Percentiles rank a stretch among this genome's conserved stretches.
phyloP scores from a whole-genome alignment of 1,284 basidiomycete species.

The Phellopilus nigrolimitatus region DNA sequence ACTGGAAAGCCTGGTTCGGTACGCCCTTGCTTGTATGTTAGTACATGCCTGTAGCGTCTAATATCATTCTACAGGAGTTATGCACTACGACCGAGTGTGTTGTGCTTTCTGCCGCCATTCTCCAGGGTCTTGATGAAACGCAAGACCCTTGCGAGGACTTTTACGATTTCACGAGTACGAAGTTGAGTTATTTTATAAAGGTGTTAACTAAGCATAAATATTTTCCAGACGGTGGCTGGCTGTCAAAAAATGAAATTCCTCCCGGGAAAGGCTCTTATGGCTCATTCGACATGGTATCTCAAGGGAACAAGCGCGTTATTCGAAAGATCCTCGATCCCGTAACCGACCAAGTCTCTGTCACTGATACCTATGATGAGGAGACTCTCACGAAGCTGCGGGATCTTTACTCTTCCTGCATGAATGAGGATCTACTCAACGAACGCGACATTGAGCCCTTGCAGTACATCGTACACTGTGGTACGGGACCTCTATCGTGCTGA shows the following conservation, averaged over 20 bases:
- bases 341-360: constrained; percentile 24
- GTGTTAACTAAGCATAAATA: constrained; percentile 12
- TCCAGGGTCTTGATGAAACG: constrained; percentile 75
- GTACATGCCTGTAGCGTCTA: constrained; percentile 12
- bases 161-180: constrained; percentile 84
- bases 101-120: constrained; percentile 75
- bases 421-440: constrained; percentile 62
- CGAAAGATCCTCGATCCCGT: constrained; percentile 51
- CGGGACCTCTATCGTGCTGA: constrained; percentile 53
- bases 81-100: constrained; percentile 85
- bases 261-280: constrained; percentile 74
- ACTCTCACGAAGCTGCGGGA: constrained; percentile 77
- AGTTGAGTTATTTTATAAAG: background rate
- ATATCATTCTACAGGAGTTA: constrained; percentile 39
- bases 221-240: constrained; percentile 74
- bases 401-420: constrained; percentile 81
- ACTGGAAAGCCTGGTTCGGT: constrained; percentile 49
- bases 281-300: constrained; percentile 54
- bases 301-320: constrained; percentile 62
- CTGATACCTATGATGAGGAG: constrained; percentile 52
- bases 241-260: constrained; percentile 74
- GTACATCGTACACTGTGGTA: constrained; percentile 52
- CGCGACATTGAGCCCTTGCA: constrained; percentile 60
- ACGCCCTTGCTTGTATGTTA: constrained; percentile 24
- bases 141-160: constrained; percentile 96